These are phyloP conservation scores for Stephanodiscus minutulus DNA, from an alignment of 108 stramenopile species.

Conservation along the genomic window DNA sequence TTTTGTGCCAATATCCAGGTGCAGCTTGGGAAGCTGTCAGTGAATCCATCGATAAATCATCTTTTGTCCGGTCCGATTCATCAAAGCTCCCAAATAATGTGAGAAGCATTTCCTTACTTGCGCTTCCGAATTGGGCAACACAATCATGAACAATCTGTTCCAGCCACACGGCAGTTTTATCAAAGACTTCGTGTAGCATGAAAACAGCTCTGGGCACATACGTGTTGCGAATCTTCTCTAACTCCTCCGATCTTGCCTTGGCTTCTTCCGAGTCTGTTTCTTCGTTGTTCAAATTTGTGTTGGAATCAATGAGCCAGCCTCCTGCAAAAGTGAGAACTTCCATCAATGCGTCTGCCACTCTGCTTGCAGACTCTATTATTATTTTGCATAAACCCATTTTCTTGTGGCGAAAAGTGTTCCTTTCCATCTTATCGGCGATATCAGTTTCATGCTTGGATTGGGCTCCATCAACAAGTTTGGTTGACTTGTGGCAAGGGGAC, in stretches of 20 bases:
- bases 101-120: slow-evolving; percentile 34
- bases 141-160: slow-evolving; percentile 59
- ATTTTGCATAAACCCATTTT: slow-evolving; percentile 44
- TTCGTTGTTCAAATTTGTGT: slow-evolving; percentile 18
- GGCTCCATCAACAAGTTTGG: slow-evolving; percentile 1
- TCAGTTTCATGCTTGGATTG: slow-evolving; percentile 41
- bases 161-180: slow-evolving; percentile 76
- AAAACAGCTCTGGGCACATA: slow-evolving; percentile 59
- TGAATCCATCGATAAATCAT: slow-evolving; percentile 7
- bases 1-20: slow-evolving; percentile 69
- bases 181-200: slow-evolving; percentile 65
- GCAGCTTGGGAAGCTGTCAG: slow-evolving; percentile 40
- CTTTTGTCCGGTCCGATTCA: slow-evolving; percentile 9
- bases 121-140: slow-evolving; percentile 34
- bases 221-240: slow-evolving; percentile 48
- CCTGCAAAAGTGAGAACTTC: slow-evolving; percentile 65
- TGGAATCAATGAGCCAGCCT: slow-evolving; percentile 71
- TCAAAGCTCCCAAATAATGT: slow-evolving; percentile 39
- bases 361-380: slow-evolving; percentile 54
- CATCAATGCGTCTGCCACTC: slow-evolving; percentile 51
- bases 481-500: slow-evolving; percentile 40
- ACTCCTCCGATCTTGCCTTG: slow-evolving; percentile 47
- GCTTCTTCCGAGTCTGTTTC: slow-evolving; percentile 34
- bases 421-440: slow-evolving; percentile 56
- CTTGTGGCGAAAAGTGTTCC: slow-evolving; percentile 44